Evolutionary conservation across 2,329 filamentous ascomycete genomes (phyloP).

Genomic region (Sporothrix dimorphospora): DNA sequence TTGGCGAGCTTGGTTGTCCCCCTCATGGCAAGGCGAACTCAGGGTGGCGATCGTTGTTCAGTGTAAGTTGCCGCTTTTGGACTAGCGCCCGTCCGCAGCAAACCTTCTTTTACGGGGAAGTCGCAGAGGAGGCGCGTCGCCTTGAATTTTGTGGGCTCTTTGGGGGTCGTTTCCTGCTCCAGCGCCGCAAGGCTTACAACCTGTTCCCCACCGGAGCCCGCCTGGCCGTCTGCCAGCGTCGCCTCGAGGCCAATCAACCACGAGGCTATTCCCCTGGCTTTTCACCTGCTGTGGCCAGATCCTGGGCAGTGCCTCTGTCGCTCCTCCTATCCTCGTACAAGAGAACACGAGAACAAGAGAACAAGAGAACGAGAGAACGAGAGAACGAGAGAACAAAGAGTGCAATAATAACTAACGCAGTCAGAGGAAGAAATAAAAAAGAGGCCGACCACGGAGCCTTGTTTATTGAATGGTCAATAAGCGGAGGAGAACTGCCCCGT

Average conservation of each 20-base stretch:
- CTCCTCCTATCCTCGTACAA: too few species aligned
- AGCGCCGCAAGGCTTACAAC: background rate
- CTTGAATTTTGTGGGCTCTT: background rate
- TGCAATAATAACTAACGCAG: background rate
- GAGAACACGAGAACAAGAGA: too few species aligned
- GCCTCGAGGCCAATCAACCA: background rate
- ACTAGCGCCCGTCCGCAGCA: conserved; percentile 11
- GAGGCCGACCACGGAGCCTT: conserved; percentile 3
- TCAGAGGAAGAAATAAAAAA: background rate
- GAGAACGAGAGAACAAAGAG: too few species aligned
- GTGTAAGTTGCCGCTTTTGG: conserved; percentile 11
- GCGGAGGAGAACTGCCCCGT: background rate
- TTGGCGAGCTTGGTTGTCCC: background rate
- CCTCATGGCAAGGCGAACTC: background rate
- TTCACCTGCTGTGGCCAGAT: background rate
- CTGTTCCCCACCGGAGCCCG: too few species aligned
- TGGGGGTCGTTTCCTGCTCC: too few species aligned
- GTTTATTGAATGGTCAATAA: background rate
- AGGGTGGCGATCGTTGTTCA: background rate
- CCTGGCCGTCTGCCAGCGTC: background rate
- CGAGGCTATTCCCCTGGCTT: background rate
- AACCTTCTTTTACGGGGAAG: background rate
- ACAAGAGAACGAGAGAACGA: too few species aligned
- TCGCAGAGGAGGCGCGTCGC: background rate
- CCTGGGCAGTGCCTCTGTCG: background rate